Conservation (phyloP, 306 rosid species). For the Prunus persica region Prunus_persica_NCBIv2 NC_034011.1:24941501-24942000, state of each 20-base stretch:
- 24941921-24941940: conserved; percentile 12
- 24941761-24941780: not conserved
- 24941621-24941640: conserved; percentile 74
- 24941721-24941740: conserved; percentile 48
- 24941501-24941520: conserved; percentile 52
- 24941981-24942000: conserved; percentile 14
- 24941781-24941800: conserved; percentile 18
- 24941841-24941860: conserved; percentile 26
- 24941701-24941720: conserved; percentile 57
- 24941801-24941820: conserved; percentile 12
- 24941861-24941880: conserved; percentile 12
- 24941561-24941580: conserved; percentile 79
- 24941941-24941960: conserved; percentile 3
- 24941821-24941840: conserved; percentile 17
- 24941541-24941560: conserved; percentile 70
- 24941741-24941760: conserved; percentile 37
- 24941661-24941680: conserved; percentile 35
- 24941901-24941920: not conserved
- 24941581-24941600: conserved; percentile 80
- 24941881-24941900: not conserved
- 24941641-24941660: conserved; percentile 39
- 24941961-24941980: conserved; percentile 29
- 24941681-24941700: conserved; percentile 50
- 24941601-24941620: conserved; percentile 81
- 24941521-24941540: conserved; percentile 52